These are phyloP conservation scores for Vitis riparia DNA, from an alignment of 164 flowering plant genomes.

Conservation along the genomic window DNA sequence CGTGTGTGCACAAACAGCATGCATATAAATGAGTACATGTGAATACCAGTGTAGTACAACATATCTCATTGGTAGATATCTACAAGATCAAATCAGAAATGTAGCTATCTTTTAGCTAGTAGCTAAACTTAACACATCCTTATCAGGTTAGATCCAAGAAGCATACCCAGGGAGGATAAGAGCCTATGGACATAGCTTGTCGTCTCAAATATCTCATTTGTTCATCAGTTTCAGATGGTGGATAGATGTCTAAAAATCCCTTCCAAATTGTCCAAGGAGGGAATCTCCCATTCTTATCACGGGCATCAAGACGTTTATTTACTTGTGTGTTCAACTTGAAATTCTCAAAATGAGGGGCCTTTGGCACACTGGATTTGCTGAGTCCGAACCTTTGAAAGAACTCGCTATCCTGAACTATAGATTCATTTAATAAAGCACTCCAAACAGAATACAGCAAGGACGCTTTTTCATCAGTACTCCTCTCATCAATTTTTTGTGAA, in stretches of 20 bases:
- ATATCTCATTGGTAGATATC: too few species aligned
- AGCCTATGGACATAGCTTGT: slow-evolving; percentile 39
- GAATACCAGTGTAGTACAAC: too few species aligned
- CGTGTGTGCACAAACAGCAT: too few species aligned
- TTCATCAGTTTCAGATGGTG: slow-evolving; percentile 24
- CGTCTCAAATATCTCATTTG: slow-evolving; percentile 23
- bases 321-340: slow-evolving; percentile 46
- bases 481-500: slow-evolving; percentile 14
- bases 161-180: slow-evolving; percentile 98
- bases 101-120: too few species aligned
- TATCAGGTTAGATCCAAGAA: background rate
- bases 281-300: slow-evolving; percentile 35
- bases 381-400: slow-evolving; percentile 18
- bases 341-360: slow-evolving; percentile 86
- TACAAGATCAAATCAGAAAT: too few species aligned
- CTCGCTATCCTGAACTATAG: slow-evolving; percentile 23
- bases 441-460: slow-evolving; percentile 60
- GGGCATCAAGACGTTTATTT: slow-evolving; percentile 52
- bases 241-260: slow-evolving; percentile 45
- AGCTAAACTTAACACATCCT: background rate
- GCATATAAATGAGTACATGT: too few species aligned
- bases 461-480: slow-evolving; percentile 35
- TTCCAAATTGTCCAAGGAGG: slow-evolving; percentile 87
- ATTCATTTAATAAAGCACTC: slow-evolving; percentile 45
- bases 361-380: slow-evolving; percentile 44